Evolutionary conservation across 306 rosid genomes (phyloP).

Genomic region (Prunus armeniaca): DNA sequence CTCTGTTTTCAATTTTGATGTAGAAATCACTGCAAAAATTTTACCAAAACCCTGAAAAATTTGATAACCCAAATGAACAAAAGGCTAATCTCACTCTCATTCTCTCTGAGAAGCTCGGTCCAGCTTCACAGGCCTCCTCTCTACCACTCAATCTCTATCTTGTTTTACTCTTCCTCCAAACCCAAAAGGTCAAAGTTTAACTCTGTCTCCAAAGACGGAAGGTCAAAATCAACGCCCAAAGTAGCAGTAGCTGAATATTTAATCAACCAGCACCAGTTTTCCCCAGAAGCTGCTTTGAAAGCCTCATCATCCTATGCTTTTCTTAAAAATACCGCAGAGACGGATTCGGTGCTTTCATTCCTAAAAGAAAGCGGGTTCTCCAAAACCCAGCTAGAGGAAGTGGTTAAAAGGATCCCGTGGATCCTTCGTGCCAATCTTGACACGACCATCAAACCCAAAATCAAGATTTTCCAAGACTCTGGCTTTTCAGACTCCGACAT

Average conservation of each 20-base stretch:
- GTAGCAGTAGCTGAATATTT: slow-evolving; percentile 16
- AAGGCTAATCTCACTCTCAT: slow-evolving; percentile 1
- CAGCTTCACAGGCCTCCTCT: neutral
- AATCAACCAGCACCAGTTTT: slow-evolving; percentile 31
- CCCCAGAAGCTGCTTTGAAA: slow-evolving; percentile 24
- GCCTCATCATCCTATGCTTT: slow-evolving; percentile 12
- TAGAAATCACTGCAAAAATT: neutral
- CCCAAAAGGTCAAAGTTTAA: neutral
- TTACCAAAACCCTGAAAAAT: neutral
- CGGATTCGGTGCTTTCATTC: slow-evolving; percentile 24
- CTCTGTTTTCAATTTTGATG: neutral
- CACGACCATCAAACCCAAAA: slow-evolving; percentile 29
- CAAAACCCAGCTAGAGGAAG: slow-evolving; percentile 26
- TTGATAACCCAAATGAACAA: slow-evolving; percentile 9
- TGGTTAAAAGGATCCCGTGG: slow-evolving; percentile 11
- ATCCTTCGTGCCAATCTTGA: slow-evolving; percentile 22
- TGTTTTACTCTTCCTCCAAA: slow-evolving; percentile 16
- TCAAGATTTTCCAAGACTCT: slow-evolving; percentile 32
- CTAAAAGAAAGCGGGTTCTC: slow-evolving; percentile 26
- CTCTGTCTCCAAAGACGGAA: neutral
- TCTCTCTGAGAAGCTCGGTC: neutral
- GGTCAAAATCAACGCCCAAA: neutral
- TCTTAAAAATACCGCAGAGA: slow-evolving; percentile 15
- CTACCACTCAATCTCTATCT: slow-evolving; percentile 12
- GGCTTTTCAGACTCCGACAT: slow-evolving; percentile 27